Conservation (phyloP, 805 yeast genomes). For the Nakazawaea ishiwadae region DNA sequence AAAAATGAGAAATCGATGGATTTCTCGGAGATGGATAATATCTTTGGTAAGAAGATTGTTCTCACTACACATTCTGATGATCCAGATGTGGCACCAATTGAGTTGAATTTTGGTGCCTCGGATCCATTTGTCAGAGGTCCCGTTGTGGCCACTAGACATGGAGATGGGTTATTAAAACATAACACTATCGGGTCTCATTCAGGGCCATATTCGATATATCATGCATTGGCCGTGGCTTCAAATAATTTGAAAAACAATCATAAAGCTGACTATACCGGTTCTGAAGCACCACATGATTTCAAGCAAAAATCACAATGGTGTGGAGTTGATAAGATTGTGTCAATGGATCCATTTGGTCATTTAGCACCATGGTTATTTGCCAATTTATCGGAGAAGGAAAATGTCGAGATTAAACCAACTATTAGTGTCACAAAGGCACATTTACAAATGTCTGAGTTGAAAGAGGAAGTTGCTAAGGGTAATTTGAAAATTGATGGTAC, state of each 20-base stretch:
- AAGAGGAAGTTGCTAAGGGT: constrained; percentile 50
- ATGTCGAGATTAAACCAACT: constrained; percentile 58
- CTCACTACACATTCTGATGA: constrained; percentile 54
- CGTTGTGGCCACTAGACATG: constrained; percentile 47
- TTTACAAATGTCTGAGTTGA: constrained; percentile 54
- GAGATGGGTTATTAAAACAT: constrained; percentile 45
- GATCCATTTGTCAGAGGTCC: constrained; percentile 52
- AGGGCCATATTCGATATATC: constrained; percentile 61
- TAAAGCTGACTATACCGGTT: constrained; percentile 55
- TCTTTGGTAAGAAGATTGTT: constrained; percentile 29
- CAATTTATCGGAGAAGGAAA: constrained; percentile 37
- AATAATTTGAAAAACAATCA: constrained; percentile 49
- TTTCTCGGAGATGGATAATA: constrained; percentile 16
- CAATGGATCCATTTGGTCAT: constrained; percentile 67
- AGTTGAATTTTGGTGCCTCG: constrained; percentile 48
- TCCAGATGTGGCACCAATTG: constrained; percentile 41
- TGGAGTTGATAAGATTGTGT: constrained; percentile 50
- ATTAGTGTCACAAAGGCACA: constrained; percentile 66
- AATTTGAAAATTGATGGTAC: constrained; percentile 55
- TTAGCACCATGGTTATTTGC: constrained; percentile 55
- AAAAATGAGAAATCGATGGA: constrained; percentile 18
- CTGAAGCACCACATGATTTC: constrained; percentile 56
- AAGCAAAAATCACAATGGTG: constrained; percentile 56
- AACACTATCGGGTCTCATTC: constrained; percentile 64
- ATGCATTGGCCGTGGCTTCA: constrained; percentile 61